Evolutionary conservation across 2,329 filamentous ascomycete genomes (phyloP), one percentile per base, ranked within the genome.

Genomic region (Botrytis medusae): DNA sequence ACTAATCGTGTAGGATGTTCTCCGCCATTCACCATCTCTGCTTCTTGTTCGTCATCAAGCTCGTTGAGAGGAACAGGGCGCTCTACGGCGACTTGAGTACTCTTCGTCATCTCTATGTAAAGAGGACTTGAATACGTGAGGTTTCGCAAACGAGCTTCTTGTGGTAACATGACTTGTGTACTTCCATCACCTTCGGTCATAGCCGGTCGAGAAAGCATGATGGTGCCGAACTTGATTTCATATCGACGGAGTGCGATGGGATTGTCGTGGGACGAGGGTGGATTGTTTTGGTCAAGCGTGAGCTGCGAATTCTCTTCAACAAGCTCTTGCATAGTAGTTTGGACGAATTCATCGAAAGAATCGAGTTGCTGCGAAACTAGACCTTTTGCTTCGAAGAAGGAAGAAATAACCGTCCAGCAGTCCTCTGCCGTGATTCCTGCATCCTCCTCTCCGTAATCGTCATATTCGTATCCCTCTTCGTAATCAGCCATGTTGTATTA

Each of bases 291-390:
- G 81, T 99, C 96, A 77, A 99, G 89, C n/a, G 93, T 94, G 75
- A 98, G 91, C 77, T 92, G 90, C 59, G 93, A 93, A 82, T 97
- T 95, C 83, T 98, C 96, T 79, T 94, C 91, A 74, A 99, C 92
- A 74, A 99, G 90, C 79, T 97, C 93, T 81, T 98, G 95, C 84
- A 99, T 95, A 0, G 95, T 98, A 34, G 93, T 94, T 74, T 92
- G 91, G 73, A 96, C 95, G 80, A 99, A 99, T 82, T 98, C 95
- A 84, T 99, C 94, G 84, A 97, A 99, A 0, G 97, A 99, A 82
- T 98, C 95, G 76, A 98, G 91, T 85, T 99, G 96, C 84, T 99
- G 95, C 25, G 96, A 97, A 34, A 97, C 96, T 46, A 99, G 88
- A 80, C 96, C 95, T 84, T 98, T 99, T 76, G 91, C 89, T 79